Percentiles rank a stretch among this genome's conserved stretches.
Conservation (phyloP, 2,329 filamentous ascomycete genomes). For the Dendryphion nanum region DNA sequence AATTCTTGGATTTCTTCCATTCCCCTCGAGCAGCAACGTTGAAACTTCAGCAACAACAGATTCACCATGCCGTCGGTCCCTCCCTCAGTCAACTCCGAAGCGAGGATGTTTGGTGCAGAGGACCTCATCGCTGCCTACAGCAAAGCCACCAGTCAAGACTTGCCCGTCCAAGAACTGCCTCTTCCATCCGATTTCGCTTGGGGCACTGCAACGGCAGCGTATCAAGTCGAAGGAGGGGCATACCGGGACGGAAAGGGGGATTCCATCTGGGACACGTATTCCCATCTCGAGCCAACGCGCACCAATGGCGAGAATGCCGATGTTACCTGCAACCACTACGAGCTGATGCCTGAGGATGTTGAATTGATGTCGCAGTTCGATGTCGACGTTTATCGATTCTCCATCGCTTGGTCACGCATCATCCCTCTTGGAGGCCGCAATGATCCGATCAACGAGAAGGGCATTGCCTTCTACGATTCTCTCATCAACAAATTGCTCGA, state of each 20-base stretch:
- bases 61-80: neutral
- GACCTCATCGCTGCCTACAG: neutral
- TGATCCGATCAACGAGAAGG: conserved; percentile 13
- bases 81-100: neutral
- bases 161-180: conserved; percentile 1
- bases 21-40: too few relatives aligned
- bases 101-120: neutral
- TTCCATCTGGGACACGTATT: conserved; percentile 44
- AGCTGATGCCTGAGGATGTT: conserved; percentile 48
- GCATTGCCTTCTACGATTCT: conserved; percentile 10
- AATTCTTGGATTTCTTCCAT: neutral
- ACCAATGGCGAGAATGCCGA: conserved; percentile 1
- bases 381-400: conserved; percentile 16
- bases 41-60: neutral
- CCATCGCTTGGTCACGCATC: conserved; percentile 14
- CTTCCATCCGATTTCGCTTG: conserved; percentile 34
- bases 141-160: conserved; percentile 1
- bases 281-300: conserved; percentile 26
- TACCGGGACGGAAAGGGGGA: conserved; percentile 42
- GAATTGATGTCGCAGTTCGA: conserved; percentile 16
- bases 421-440: conserved; percentile 13
- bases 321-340: conserved; percentile 22
- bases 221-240: conserved; percentile 46
- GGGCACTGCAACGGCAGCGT: conserved; percentile 45
- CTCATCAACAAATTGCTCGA: conserved; percentile 15